These are phyloP conservation scores for Leishmania guyanensis DNA, from an alignment of 208 protist species.

Conservation along the genomic window DNA sequence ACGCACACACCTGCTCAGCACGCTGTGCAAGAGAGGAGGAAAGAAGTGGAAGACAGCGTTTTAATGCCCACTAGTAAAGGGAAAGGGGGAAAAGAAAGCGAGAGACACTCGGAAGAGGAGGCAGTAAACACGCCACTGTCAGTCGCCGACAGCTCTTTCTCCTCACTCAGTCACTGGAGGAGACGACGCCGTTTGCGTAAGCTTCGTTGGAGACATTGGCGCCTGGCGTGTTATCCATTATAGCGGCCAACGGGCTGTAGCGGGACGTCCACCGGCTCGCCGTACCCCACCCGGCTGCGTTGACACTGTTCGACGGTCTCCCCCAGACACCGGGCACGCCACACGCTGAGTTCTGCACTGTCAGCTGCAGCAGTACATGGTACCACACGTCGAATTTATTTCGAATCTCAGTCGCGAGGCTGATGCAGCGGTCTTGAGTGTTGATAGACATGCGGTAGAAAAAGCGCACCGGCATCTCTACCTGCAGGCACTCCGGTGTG, in stretches of 20 bases:
- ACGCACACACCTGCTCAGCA: not conserved
- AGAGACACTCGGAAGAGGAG: not conserved
- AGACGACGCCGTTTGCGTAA: constrained; percentile 12
- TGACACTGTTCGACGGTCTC: constrained; percentile 41
- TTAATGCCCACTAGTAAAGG: not conserved
- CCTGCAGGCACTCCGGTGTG: constrained; percentile 56
- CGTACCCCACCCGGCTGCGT: constrained; percentile 25
- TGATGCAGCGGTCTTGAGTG: constrained; percentile 44
- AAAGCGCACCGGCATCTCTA: constrained; percentile 40
- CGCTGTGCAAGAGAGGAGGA: not conserved
- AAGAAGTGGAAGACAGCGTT: not conserved
- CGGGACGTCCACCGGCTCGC: constrained; percentile 51
- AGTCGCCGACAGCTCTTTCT: not conserved
- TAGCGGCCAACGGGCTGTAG: constrained; percentile 58
- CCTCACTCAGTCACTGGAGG: constrained; percentile 37
- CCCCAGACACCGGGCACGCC: constrained; percentile 46
- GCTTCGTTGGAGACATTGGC: constrained; percentile 9
- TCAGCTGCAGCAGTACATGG: constrained; percentile 54
- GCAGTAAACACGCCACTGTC: not conserved
- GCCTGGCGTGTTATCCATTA: constrained; percentile 31
- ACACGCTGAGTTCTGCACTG: constrained; percentile 32
- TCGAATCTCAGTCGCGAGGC: constrained; percentile 68
- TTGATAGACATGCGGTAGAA: constrained; percentile 70
- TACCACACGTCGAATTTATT: constrained; percentile 87
- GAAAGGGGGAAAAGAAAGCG: not conserved